phyloP scores from a whole-genome alignment of 139 green algal genomes.

The Micractinium conductrix region DNA sequence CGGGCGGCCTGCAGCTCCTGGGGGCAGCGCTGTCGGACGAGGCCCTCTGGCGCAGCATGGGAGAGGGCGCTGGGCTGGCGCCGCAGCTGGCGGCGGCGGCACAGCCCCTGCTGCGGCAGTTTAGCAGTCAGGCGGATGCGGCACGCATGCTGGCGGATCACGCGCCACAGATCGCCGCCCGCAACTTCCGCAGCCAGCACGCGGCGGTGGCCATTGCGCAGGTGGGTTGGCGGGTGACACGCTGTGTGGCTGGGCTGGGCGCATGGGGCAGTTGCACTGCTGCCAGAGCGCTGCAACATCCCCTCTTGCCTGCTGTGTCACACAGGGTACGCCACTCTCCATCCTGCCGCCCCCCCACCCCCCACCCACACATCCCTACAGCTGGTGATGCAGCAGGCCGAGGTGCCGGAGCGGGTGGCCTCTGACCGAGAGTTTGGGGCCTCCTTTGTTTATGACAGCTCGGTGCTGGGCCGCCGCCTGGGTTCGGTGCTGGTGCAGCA shows the following conservation, averaged over 20 bases:
- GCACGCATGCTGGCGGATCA: conserved; percentile 10
- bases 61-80: not conserved
- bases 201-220: not conserved
- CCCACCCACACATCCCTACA: not conserved
- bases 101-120: conserved; percentile 27
- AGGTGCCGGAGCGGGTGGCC: conserved; percentile 20
- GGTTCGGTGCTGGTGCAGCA: conserved; percentile 38
- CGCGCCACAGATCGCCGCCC: not conserved
- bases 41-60: conserved; percentile 26
- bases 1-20: conserved; percentile 27
- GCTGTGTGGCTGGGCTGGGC: too few relatives aligned
- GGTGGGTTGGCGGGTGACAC: conserved; percentile 1
- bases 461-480: conserved; percentile 2
- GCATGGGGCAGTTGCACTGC: not conserved
- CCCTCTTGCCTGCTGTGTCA: too few relatives aligned
- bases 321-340: not conserved
- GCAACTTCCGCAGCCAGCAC: conserved; percentile 24
- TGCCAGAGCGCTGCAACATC: not conserved
- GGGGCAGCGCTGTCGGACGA: conserved; percentile 32
- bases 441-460: conserved; percentile 24
- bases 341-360: not conserved
- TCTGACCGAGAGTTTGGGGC: conserved; percentile 13
- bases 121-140: conserved; percentile 15
- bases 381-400: conserved; percentile 22
- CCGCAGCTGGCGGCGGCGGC: not conserved